Evolutionary conservation across 2,329 filamentous ascomycete species (phyloP).

Genomic region (Pseudogymnoascus sp.): DNA sequence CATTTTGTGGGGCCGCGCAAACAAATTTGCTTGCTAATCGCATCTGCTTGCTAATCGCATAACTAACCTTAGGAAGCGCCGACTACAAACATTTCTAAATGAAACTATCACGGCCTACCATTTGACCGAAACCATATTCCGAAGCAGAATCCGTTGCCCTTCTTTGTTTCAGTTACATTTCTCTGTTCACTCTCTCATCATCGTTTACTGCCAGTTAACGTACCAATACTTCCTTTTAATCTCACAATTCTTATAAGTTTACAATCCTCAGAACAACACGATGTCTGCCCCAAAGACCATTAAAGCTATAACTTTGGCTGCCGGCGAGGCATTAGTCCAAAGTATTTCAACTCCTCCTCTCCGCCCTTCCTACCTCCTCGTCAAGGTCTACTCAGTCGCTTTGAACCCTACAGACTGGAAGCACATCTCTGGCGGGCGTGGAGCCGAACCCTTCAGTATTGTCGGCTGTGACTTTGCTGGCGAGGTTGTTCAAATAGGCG

Average conservation of each 20-base stretch:
- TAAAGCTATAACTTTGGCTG: not conserved
- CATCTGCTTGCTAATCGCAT: not conserved
- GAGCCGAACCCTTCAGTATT: not conserved
- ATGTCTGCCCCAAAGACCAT: not conserved
- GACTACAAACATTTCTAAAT: not conserved
- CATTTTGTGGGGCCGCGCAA: not conserved
- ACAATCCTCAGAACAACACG: not conserved
- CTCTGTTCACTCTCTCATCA: not conserved
- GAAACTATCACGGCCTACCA: not conserved
- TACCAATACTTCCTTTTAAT: not conserved
- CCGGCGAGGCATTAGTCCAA: not conserved
- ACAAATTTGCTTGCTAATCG: not conserved
- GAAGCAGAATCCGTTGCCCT: not conserved
- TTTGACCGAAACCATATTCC: not conserved
- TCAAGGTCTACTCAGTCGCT: slow-evolving; percentile 15
- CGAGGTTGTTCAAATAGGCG: slow-evolving; percentile 16
- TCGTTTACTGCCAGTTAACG: not conserved
- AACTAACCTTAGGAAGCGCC: not conserved
- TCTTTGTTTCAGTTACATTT: not conserved
- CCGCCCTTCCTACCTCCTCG: slow-evolving; percentile 14
- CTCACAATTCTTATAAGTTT: not conserved
- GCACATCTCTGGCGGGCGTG: not conserved
- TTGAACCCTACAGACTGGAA: slow-evolving; percentile 18
- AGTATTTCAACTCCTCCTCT: slow-evolving; percentile 11
- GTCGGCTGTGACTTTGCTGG: not conserved